These are phyloP conservation scores for Geranomyces variabilis DNA, from an alignment of 192 early-diverging fungal genomes.

Conservation along the genomic window DNA sequence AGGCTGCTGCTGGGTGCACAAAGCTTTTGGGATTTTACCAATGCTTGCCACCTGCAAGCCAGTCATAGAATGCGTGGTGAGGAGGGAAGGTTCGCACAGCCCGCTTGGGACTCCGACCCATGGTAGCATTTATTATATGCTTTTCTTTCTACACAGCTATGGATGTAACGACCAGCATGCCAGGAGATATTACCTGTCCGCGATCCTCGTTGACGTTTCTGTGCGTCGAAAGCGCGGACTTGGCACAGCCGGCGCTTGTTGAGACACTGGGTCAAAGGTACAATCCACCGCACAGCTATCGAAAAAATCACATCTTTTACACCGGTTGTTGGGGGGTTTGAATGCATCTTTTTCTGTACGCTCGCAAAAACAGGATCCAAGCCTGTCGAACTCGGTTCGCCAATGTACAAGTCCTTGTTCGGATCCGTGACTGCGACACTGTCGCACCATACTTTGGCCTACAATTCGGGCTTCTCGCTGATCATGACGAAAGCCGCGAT, in stretches of 20 bases:
- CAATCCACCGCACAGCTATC: not conserved
- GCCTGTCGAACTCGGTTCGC: not conserved
- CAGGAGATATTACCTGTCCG: constrained; percentile 15
- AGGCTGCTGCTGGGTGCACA: not conserved
- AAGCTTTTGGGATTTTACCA: constrained; percentile 6
- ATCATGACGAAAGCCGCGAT: not conserved
- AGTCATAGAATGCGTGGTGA: not conserved
- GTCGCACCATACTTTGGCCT: not conserved
- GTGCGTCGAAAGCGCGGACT: constrained; percentile 13
- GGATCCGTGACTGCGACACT: not conserved
- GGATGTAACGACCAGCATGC: not conserved
- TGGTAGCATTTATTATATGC: not conserved
- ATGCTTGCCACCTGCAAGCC: not conserved
- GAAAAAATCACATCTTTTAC: too few relatives aligned
- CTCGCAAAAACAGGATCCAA: not conserved
- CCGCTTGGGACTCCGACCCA: too few relatives aligned
- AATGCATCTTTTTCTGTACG: not conserved
- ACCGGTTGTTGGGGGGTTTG: too few relatives aligned
- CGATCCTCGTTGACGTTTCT: constrained; percentile 9
- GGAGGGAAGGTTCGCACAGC: not conserved
- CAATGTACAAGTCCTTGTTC: not conserved
- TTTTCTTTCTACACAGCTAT: not conserved
- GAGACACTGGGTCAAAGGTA: constrained; percentile 3
- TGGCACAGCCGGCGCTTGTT: not conserved
- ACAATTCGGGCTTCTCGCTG: not conserved